Evolutionary conservation across 352 stramenopile genomes (phyloP).

Genomic region (Elongisporangium anandrum): DNA sequence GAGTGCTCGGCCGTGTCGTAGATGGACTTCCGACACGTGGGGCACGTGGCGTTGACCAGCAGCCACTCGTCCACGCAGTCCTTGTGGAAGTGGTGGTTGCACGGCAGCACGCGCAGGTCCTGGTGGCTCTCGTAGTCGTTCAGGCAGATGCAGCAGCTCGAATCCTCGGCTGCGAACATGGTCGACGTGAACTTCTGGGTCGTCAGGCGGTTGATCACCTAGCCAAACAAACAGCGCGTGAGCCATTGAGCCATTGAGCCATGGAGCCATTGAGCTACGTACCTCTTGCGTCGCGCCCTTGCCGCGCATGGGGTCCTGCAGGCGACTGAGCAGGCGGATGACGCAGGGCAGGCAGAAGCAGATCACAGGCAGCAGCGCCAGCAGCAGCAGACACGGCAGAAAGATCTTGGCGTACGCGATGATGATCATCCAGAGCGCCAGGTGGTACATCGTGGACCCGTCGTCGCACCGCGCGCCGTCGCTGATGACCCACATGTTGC

Average conservation of each 20-base stretch:
- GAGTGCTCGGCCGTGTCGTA: slow-evolving; percentile 30
- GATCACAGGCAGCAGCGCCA: slow-evolving; percentile 87
- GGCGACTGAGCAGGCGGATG: slow-evolving; percentile 86
- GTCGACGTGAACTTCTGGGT: slow-evolving; percentile 49
- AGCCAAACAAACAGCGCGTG: slow-evolving; percentile 4
- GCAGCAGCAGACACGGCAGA: slow-evolving; percentile 86
- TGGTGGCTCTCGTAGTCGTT: slow-evolving; percentile 88
- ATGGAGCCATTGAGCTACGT: neutral
- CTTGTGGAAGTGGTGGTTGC: slow-evolving; percentile 94
- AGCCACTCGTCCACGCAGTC: slow-evolving; percentile 90
- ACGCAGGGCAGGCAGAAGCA: slow-evolving; percentile 93
- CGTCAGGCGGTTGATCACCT: slow-evolving; percentile 68
- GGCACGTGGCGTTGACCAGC: slow-evolving; percentile 83
- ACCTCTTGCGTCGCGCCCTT: slow-evolving; percentile 85
- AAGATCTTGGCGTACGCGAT: slow-evolving; percentile 93
- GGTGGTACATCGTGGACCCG: slow-evolving; percentile 72
- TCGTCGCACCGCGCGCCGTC: slow-evolving; percentile 78
- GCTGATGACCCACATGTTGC: slow-evolving; percentile 88
- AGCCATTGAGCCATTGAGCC: neutral
- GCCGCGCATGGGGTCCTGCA: slow-evolving; percentile 85
- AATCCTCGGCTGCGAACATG: slow-evolving; percentile 78
- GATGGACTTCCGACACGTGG: slow-evolving; percentile 85
- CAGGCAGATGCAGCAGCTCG: slow-evolving; percentile 90
- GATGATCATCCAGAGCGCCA: slow-evolving; percentile 89
- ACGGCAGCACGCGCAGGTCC: slow-evolving; percentile 91